Evolutionary conservation across 2,329 filamentous ascomycete species (phyloP).

Genomic region (Colletotrichum spaethianum): DNA sequence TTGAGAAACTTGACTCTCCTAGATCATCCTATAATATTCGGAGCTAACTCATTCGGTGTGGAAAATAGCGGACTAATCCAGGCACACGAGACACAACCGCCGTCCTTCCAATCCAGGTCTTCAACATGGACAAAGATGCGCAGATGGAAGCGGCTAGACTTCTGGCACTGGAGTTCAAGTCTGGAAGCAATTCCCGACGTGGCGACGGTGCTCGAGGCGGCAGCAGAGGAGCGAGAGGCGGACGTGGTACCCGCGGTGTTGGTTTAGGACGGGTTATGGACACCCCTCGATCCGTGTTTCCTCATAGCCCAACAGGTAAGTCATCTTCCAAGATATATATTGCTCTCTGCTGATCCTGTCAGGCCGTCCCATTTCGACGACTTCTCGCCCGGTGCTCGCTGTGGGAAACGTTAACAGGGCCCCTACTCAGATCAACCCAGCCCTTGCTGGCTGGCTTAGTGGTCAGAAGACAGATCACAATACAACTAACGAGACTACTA

Average conservation of each 20-base stretch:
- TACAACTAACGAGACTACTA: neutral
- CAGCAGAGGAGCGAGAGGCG: neutral
- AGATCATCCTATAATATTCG: neutral
- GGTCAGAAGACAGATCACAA: neutral
- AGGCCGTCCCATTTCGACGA: neutral
- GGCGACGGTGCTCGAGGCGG: neutral
- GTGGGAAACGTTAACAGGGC: neutral
- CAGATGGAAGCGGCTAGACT: constrained; percentile 14
- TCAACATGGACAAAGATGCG: neutral
- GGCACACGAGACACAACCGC: neutral
- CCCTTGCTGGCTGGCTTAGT: constrained; percentile 1
- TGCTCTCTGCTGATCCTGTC: neutral
- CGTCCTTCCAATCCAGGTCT: neutral
- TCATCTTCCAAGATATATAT: neutral
- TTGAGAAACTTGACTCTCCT: neutral
- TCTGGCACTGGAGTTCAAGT: constrained; percentile 10
- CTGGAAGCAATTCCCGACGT: neutral
- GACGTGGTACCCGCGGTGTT: neutral
- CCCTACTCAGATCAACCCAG: neutral
- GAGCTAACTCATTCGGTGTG: neutral
- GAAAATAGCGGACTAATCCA: too few relatives aligned
- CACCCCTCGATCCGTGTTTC: neutral
- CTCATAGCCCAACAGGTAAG: neutral
- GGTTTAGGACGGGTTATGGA: neutral
- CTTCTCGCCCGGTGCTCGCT: neutral